Evolutionary conservation across 1,284 basidiomycete species (phyloP).

Genomic region (Uromyces viciae-fabae): DNA sequence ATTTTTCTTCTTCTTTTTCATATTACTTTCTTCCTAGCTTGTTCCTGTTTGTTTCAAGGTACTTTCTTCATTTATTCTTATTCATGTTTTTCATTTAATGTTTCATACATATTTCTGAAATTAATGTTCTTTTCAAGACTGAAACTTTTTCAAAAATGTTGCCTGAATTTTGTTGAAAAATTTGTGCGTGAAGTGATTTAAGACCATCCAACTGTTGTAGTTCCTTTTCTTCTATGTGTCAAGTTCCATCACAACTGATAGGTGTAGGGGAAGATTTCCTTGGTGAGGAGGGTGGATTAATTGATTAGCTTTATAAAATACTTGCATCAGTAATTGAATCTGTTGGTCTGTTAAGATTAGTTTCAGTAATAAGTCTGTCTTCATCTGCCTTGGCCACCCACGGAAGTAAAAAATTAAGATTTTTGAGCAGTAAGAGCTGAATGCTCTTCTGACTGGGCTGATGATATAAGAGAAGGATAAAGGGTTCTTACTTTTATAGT

Average conservation of each 20-base stretch:
- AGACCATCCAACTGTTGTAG: conserved; percentile 5
- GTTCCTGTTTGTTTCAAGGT: no score
- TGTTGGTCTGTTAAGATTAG: background rate
- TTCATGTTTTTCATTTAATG: no score
- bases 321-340: conserved; percentile 21
- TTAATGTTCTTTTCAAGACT: no score
- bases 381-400: conserved; percentile 27
- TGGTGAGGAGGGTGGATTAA: conserved; percentile 12
- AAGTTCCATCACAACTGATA: background rate
- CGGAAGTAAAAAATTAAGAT: conserved; percentile 36
- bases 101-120: no score
- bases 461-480: no score
- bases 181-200: background rate
- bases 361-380: background rate
- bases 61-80: no score
- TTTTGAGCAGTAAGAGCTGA: no score
- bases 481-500: no score
- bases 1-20: no score
- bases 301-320: conserved; percentile 22
- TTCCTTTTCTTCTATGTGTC: background rate
- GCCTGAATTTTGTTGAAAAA: background rate
- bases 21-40: no score
- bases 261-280: conserved; percentile 1
- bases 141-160: no score
- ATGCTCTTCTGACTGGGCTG: no score